Conservation (phyloP, 192 early-diverging fungal species). For the Backusella psychrophila region DNA sequence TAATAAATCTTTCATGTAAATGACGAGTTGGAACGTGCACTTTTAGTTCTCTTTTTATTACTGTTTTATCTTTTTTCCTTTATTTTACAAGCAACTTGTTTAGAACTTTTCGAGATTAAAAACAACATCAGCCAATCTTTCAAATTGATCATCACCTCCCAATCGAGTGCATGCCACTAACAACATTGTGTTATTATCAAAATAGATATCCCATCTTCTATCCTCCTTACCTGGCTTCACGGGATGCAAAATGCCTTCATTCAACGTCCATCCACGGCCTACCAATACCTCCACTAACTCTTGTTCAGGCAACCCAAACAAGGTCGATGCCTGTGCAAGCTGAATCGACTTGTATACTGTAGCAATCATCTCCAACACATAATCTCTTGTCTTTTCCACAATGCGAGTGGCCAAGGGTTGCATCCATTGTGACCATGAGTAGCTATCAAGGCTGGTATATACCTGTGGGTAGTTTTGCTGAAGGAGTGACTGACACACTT, state of each 20-base stretch:
- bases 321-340: not conserved
- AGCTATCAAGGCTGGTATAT: not conserved
- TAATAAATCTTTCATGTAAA: not conserved
- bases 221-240: constrained; percentile 5
- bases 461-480: not conserved
- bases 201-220: not conserved
- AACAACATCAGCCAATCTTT: constrained; percentile 1
- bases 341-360: not conserved
- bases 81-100: not conserved
- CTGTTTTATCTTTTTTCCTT: not conserved
- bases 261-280: not conserved
- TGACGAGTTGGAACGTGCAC: not conserved
- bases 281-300: not conserved
- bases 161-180: not conserved
- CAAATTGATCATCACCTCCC: constrained; percentile 2
- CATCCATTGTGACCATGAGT: not conserved
- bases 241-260: not conserved
- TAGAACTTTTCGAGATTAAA: constrained; percentile 11
- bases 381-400: not conserved
- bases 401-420: not conserved
- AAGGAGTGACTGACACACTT: not conserved
- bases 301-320: not conserved
- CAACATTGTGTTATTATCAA: not conserved
- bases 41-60: not conserved
- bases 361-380: not conserved